Evolutionary conservation across 768 basidiomycete genomes (phyloP), one percentile per base, ranked within the genome.

Genomic region (Panus rudis): DNA sequence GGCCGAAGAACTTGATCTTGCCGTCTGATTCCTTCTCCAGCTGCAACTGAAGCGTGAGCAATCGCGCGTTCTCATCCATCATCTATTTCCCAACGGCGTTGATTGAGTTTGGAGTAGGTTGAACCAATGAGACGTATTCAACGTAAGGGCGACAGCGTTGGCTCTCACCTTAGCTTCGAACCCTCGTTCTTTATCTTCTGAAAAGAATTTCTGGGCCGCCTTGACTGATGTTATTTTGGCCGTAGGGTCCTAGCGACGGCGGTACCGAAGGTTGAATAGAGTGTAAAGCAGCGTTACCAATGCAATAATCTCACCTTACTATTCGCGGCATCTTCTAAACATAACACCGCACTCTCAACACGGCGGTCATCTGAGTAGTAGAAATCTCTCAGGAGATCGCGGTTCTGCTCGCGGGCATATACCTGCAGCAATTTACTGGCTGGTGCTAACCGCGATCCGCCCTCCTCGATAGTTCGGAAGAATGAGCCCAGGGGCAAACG

Each of bases 341-440:
- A 84, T 3, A 98, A 65, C n/a, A 85, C 75, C 0, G 92, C 96
- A 62, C 85, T 94, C 59, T 98, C 96, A 12, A 90, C 84, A 35
- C 93, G 75, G 42, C 96, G 72, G 63, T 98, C 96, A 54, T 99
- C 96, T 26, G 94, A 94, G 57, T 94, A 99, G 62, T 92, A 98
- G 64, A 93, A 98, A 59, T 99, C 92, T 13, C 92, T 73, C 6
- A 98, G 67, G 79, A 98, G 85, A 50, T 90, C 89, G 39, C 86
- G 71, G 58, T 94, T 87, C 55, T 91, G 91, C 59, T 92, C 88
- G 28, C 86, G 69, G 1, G 89, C 91, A 58, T 93, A 94, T 1
- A 93, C 89, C 59, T 94, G 87, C 34, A 94, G 71, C 3, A 96
- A 65, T 46, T 72, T 80, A 50, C 80, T 80, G 0, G 90, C 91